Evolutionary conservation across 2,329 filamentous ascomycete genomes (phyloP).

Genomic region (Raffaelea ambrosiae): DNA sequence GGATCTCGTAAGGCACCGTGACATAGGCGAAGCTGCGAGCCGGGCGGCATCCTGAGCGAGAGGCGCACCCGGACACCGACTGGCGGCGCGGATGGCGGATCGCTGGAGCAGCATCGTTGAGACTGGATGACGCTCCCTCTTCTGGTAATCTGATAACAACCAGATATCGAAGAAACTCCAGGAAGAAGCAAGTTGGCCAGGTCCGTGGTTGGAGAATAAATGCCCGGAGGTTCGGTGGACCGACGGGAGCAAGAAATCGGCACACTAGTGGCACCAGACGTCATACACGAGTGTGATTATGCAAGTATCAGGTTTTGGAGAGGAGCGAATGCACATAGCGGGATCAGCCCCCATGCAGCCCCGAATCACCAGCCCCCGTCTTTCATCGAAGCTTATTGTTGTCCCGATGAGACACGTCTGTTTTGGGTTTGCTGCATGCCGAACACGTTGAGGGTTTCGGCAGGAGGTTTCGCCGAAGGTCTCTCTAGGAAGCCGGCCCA

Average conservation of each 20-base stretch:
- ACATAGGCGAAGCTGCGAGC: background rate
- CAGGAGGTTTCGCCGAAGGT: no score
- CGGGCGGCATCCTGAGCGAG: background rate
- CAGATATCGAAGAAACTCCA: no score
- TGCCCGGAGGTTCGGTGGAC: background rate
- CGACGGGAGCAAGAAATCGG: background rate
- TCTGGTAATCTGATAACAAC: background rate
- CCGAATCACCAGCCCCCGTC: no score
- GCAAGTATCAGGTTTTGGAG: no score
- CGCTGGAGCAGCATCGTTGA: constrained; percentile 20
- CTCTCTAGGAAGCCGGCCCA: no score
- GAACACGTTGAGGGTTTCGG: no score
- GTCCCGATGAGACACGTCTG: no score
- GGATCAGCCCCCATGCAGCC: no score
- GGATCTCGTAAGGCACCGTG: background rate
- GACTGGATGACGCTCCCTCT: background rate
- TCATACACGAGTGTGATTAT: background rate
- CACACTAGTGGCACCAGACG: background rate
- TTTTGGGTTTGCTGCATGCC: no score
- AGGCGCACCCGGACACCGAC: constrained; percentile 2
- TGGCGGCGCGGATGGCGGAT: constrained; percentile 16
- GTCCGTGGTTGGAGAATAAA: background rate
- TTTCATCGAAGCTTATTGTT: no score
- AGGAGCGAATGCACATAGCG: no score
- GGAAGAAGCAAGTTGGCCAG: background rate